Percentiles rank a stretch among this genome's conserved stretches.
Evolutionary conservation across 140 eudicot genomes (phyloP).

Genomic region (Oenanthe javanica): DNA sequence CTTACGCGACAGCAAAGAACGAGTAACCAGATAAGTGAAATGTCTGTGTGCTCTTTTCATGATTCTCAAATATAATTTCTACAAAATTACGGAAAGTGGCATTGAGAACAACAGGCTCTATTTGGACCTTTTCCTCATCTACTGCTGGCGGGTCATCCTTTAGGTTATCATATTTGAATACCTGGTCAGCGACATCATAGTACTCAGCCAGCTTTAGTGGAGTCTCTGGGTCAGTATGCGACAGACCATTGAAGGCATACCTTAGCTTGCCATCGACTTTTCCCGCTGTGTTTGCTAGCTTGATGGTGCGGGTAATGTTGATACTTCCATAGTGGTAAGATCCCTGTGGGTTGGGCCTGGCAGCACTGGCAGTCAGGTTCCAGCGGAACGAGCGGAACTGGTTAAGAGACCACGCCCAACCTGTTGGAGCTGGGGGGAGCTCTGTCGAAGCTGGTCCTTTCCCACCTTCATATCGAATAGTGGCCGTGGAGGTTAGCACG

Average conservation of each 20-base stretch:
- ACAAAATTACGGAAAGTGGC: constrained; percentile 32
- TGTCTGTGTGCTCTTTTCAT: constrained; percentile 35
- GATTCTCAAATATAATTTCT: constrained; percentile 42
- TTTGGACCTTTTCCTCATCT: constrained; percentile 16
- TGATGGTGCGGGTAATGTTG: constrained; percentile 53
- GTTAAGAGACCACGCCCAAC: constrained; percentile 56
- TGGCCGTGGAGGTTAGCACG: constrained; percentile 38
- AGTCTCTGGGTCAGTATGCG: constrained; percentile 19
- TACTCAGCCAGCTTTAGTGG: constrained; percentile 25
- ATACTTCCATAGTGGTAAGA: constrained; percentile 58
- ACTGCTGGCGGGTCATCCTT: constrained; percentile 25
- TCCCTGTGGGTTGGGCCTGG: constrained; percentile 71
- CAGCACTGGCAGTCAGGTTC: constrained; percentile 73
- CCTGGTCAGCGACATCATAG: constrained; percentile 25
- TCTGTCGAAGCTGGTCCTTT: constrained; percentile 29
- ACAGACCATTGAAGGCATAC: constrained; percentile 14
- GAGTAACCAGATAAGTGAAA: constrained; percentile 39
- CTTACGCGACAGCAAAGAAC: constrained; percentile 47
- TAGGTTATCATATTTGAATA: constrained; percentile 29
- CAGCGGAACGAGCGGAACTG: constrained; percentile 57
- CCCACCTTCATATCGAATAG: constrained; percentile 31
- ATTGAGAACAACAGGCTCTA: constrained; percentile 31
- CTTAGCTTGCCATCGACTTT: constrained; percentile 34
- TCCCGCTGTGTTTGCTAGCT: constrained; percentile 25
- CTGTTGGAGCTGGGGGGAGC: constrained; percentile 42